Percentiles rank a stretch among this genome's conserved stretches.
phyloP scores from a whole-genome alignment of 2,329 filamentous ascomycete species.

The Verticillium tricorpus region DNA sequence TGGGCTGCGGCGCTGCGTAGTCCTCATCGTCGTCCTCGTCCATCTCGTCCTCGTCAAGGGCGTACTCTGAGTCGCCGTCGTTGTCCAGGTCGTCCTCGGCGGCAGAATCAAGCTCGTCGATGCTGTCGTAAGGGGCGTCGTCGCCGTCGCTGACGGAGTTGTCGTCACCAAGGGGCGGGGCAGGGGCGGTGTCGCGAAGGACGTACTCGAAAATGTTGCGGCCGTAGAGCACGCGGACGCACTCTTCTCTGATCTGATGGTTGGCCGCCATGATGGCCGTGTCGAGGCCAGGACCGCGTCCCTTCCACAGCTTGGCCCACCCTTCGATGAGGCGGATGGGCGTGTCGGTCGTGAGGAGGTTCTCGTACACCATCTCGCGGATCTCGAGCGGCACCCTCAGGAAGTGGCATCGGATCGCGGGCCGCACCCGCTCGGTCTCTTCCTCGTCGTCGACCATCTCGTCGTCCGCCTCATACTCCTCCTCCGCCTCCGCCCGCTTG shows the following conservation, averaged over 20 bases:
- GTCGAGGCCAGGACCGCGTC: conserved; percentile 20
- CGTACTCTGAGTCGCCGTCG: conserved; percentile 3
- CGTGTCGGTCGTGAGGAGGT: conserved; percentile 23
- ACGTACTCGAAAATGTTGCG: conserved; percentile 43
- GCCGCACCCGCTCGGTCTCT: not conserved
- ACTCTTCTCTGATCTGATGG: conserved; percentile 29
- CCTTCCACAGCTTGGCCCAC: conserved; percentile 22
- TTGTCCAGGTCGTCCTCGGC: conserved; percentile 9
- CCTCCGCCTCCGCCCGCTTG: conserved; percentile 4
- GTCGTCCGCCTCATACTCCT: conserved; percentile 4
- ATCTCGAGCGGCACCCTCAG: conserved; percentile 23
- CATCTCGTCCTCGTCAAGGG: not conserved
- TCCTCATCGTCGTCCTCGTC: conserved; percentile 3
- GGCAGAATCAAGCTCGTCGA: conserved; percentile 1
- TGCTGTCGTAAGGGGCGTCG: conserved; percentile 10
- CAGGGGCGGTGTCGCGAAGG: conserved; percentile 30
- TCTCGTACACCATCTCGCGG: conserved; percentile 23
- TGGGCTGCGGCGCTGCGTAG: not conserved
- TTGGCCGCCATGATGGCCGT: conserved; percentile 32
- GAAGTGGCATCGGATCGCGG: not conserved
- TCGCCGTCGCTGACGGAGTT: conserved; percentile 5
- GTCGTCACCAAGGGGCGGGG: not conserved
- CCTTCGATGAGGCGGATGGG: conserved; percentile 27
- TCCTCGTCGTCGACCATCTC: conserved; percentile 1
- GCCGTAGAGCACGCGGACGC: conserved; percentile 38